Evolutionary conservation across 2,329 filamentous ascomycete species (phyloP), one percentile per base, ranked within the genome.

Genomic region (Cryphonectria nitschkei): DNA sequence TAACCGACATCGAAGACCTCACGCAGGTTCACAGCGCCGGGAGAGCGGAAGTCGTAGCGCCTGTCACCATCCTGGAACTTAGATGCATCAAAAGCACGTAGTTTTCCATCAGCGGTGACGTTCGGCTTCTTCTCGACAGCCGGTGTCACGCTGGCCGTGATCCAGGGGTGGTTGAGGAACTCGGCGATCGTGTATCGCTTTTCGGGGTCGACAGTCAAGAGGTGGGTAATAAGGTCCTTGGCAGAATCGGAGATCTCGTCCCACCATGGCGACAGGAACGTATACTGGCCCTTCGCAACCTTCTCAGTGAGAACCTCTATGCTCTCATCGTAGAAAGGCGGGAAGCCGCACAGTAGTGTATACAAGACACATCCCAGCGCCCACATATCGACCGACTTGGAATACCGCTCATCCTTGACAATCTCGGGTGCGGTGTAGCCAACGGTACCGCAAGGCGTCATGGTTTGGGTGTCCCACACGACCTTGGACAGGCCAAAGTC

Each of bases 381-480:
- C 96, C 96, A 99, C 96, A 99, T 99, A 78, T 99, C 96, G 62
- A 99, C 96, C 67, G 94, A 97, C 85, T 98, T 99, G 52, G 95
- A 98, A 81, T 99, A 99, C 32, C 95, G 90, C 82, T 99, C 96
- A 81, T 99, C 96, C 83, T 98, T 98, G 80, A 99, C 96, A 74
- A 99, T 99, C 79, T 99, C 96, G 9, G 96, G 96, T 3, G 96
- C 96, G 4, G 96, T 98, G 82, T 99, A 99, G 60, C 96, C 96
- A 70, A 98, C 96, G 0, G 96, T 99, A 70, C 96, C 96, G 80
- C 96, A 99, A n/a, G 96, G 96, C 3, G 96, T 99, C 93, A 98
- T 98, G 13, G 96, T 99, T 79, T 97, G 93, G 76, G 90, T 96
- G 77, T 98, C 96, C 96, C 96, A 99, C 22, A 99, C 94, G 75